Conservation (phyloP, 805 yeast genomes). For the Hanseniaspora jakobsenii region DNA sequence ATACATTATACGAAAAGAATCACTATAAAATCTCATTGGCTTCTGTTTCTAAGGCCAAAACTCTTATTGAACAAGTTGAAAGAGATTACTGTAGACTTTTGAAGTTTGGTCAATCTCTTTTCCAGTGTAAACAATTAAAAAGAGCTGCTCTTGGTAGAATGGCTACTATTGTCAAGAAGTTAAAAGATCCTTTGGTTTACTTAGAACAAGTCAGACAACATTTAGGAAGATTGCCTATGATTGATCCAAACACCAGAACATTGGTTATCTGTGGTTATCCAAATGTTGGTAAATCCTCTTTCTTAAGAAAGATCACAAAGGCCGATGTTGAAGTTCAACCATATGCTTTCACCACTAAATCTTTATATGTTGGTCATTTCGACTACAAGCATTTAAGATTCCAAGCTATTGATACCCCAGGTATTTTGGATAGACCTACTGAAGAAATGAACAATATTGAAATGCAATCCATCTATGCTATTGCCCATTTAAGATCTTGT, state of each 20-base stretch:
- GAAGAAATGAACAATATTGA: constrained; percentile 99
- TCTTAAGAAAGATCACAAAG: constrained; percentile 82
- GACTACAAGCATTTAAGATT: constrained; percentile 95
- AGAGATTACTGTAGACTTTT: constrained; percentile 89
- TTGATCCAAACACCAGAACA: constrained; percentile 98
- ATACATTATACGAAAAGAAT: constrained; percentile 92
- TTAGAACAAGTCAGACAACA: constrained; percentile 98
- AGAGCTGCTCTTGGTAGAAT: constrained; percentile 98
- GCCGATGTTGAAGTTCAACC: constrained; percentile 99
- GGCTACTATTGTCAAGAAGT: constrained; percentile 94
- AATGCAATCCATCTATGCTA: constrained; percentile 98
- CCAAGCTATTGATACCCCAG: constrained; percentile 99
- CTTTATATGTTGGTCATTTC: constrained; percentile 94
- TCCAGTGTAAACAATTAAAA: constrained; percentile 97
- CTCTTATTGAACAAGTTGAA: constrained; percentile 87
- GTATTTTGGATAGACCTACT: constrained; percentile 95
- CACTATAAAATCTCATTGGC: constrained; percentile 96
- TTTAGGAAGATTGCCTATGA: constrained; percentile 93
- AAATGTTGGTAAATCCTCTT: constrained; percentile 96
- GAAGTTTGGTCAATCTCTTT: constrained; percentile 93
- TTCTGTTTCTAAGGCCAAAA: constrained; percentile 84
- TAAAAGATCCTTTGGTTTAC: constrained; percentile 86
- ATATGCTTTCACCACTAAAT: constrained; percentile 96
- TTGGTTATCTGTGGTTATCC: constrained; percentile 97
- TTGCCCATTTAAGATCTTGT: constrained; percentile 95